These are phyloP conservation scores for Exophiala spinifera DNA, from an alignment of 2,329 filamentous ascomycete genomes.

Conservation along the genomic window DNA sequence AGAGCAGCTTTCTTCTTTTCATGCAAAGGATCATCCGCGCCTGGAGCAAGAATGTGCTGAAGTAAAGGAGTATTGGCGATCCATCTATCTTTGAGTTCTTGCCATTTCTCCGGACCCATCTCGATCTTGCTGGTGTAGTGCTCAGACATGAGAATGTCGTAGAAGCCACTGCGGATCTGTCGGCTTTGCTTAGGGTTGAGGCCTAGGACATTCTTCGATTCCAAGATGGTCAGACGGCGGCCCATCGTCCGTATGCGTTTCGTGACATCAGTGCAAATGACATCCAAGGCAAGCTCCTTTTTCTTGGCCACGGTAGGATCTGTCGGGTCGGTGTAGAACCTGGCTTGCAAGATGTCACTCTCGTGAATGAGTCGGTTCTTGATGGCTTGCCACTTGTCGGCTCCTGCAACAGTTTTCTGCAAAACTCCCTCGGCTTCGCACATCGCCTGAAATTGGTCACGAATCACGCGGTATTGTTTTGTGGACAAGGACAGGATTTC, in stretches of 20 bases:
- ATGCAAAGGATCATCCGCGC: constrained; percentile 52
- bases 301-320: constrained; percentile 35
- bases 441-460: constrained; percentile 66
- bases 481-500: constrained; percentile 64
- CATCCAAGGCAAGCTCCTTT: constrained; percentile 69
- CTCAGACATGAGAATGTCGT: constrained; percentile 61
- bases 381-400: constrained; percentile 68
- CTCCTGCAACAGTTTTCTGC: constrained; percentile 73
- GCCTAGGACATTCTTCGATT: constrained; percentile 69
- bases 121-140: constrained; percentile 72
- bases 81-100: constrained; percentile 67
- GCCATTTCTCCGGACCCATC: constrained; percentile 68
- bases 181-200: constrained; percentile 67
- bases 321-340: constrained; percentile 59
- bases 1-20: constrained; percentile 61
- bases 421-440: constrained; percentile 65
- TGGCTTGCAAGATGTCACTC: constrained; percentile 59
- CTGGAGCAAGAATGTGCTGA: constrained; percentile 52
- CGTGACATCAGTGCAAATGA: constrained; percentile 77
- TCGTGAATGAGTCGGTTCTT: constrained; percentile 66
- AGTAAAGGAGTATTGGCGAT: constrained; percentile 57
- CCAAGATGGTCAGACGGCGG: constrained; percentile 66
- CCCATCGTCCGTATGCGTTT: constrained; percentile 69
- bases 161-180: constrained; percentile 63
- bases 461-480: constrained; percentile 60